Conservation (phyloP, 2,329 filamentous ascomycete genomes). For the Fonsecaea monophora region DNA sequence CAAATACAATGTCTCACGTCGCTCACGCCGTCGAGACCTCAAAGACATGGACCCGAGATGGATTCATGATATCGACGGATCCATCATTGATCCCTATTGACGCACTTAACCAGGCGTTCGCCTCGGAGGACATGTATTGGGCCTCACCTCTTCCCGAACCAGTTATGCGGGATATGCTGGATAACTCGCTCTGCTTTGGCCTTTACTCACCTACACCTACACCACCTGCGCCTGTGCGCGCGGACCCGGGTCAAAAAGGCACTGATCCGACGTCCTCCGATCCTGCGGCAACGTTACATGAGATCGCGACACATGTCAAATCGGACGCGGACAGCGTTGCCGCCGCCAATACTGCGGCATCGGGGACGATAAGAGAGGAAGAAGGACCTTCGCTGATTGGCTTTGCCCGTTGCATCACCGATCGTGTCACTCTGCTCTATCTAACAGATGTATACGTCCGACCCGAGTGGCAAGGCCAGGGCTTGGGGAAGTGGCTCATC, state of each 20-base stretch:
- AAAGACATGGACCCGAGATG: constrained; percentile 44
- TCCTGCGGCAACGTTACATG: constrained; percentile 28
- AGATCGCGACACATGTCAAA: constrained; percentile 23
- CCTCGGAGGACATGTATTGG: constrained; percentile 67
- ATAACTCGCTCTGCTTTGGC: constrained; percentile 66
- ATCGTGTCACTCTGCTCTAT: constrained; percentile 72
- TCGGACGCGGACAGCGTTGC: background rate
- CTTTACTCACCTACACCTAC: constrained; percentile 53
- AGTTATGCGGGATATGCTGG: constrained; percentile 59
- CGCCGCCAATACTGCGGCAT: constrained; percentile 27
- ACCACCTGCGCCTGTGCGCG: constrained; percentile 13
- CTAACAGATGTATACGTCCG: constrained; percentile 73
- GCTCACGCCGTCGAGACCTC: constrained; percentile 2
- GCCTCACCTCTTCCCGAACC: constrained; percentile 59
- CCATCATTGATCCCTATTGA: constrained; percentile 61
- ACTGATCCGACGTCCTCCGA: constrained; percentile 28
- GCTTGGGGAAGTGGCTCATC: constrained; percentile 71
- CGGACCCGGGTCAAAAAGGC: constrained; percentile 4
- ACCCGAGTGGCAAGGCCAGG: constrained; percentile 64
- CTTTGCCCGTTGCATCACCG: constrained; percentile 70
- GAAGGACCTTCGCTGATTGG: constrained; percentile 52
- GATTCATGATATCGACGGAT: constrained; percentile 69
- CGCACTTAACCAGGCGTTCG: constrained; percentile 63
- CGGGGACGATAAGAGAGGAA: constrained; percentile 33
- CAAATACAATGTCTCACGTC: constrained; percentile 15